Evolutionary conservation across 1,139 yeast genomes (phyloP), one percentile per base, ranked within the genome.

Genomic region (Geotrichum fermentans): DNA sequence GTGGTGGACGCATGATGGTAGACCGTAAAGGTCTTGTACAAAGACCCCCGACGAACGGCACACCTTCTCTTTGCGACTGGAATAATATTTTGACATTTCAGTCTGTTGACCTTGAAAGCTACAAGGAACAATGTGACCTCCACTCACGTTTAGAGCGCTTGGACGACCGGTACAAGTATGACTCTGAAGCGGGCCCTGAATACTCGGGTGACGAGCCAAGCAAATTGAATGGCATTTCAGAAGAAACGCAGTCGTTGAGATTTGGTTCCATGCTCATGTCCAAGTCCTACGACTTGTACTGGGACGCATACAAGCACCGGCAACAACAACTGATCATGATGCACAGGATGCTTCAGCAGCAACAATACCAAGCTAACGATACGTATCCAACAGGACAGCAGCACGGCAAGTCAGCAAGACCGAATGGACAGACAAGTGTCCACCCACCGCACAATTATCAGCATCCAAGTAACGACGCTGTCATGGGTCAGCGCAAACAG

Each of bases 241-340:
- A 83, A 51, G 94, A 83, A 50, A 89, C 97, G 0, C 97, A 89
- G 67, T 82, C 86, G 0, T 86, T 90, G 33, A 73, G 97, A 54
- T 89, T 90, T 66, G 96, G 97, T 5, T 81, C 95, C 3, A 88
- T 89, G 96, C 69, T 90, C 39, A 73, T 89, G 43, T 81, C 94
- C 4, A 90, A 90, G 65, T 83, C 96, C 0, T 86, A 85, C 62
- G 97, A 79, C 62, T 63, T 74, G 47, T 81, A 80, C 56, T 77
- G 80, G 51, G 78, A 75, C 52, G 77, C 77, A 45, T 70, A 70
- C 33, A 73, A 73, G 55, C 71, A 69, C 53, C 72, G 72, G 44
- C 75, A 70, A 53, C 67, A 70, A 47, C 73, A 72, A 58, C 69
- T 67, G 50, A 70, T 61, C 47, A 65, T 64, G 13, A 66, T 63